phyloP scores from a whole-genome alignment of 106 monocot genomes.

The Allium cepa region DNA sequence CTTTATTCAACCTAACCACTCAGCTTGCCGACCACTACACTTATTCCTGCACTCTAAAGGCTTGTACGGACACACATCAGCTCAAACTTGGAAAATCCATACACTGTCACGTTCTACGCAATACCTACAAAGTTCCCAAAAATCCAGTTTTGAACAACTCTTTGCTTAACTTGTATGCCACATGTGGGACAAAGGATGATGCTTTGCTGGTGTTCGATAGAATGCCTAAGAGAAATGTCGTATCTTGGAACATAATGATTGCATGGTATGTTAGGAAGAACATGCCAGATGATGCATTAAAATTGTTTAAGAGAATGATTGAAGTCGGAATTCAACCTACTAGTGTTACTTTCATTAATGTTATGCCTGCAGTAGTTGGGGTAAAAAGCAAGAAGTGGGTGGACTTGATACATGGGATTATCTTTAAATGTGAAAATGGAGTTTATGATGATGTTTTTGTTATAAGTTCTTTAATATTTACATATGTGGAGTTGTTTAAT shows the following conservation, averaged over 20 bases:
- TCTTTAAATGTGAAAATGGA: constrained; percentile 44
- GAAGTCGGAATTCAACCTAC: constrained; percentile 39
- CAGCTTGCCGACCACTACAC: constrained; percentile 55
- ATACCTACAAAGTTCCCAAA: constrained; percentile 6
- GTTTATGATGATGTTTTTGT: constrained; percentile 44
- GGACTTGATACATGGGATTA: constrained; percentile 36
- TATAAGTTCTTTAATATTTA: constrained; percentile 52
- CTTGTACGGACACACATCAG: constrained; percentile 48
- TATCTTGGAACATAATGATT: constrained; percentile 84
- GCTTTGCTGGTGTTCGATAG: constrained; percentile 50
- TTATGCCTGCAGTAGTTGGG: constrained; percentile 41
- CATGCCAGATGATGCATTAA: constrained; percentile 29
- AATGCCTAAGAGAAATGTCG: constrained; percentile 72
- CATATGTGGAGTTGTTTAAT: constrained; percentile 53
- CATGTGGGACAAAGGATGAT: background rate
- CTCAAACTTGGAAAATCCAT: constrained; percentile 60
- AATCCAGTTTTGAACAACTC: constrained; percentile 68
- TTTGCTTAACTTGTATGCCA: constrained; percentile 81
- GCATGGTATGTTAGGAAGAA: constrained; percentile 39
- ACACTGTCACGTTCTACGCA: constrained; percentile 63
- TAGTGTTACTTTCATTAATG: constrained; percentile 63
- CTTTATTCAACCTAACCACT: constrained; percentile 32
- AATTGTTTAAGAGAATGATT: constrained; percentile 43
- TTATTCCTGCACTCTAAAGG: constrained; percentile 75
- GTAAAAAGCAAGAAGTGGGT: background rate